A percentile compares a stretch with the other conserved stretches of the same genome.
phyloP scores from a whole-genome alignment of 2,329 filamentous ascomycete species.

The Aspergillus amoenus region DNA sequence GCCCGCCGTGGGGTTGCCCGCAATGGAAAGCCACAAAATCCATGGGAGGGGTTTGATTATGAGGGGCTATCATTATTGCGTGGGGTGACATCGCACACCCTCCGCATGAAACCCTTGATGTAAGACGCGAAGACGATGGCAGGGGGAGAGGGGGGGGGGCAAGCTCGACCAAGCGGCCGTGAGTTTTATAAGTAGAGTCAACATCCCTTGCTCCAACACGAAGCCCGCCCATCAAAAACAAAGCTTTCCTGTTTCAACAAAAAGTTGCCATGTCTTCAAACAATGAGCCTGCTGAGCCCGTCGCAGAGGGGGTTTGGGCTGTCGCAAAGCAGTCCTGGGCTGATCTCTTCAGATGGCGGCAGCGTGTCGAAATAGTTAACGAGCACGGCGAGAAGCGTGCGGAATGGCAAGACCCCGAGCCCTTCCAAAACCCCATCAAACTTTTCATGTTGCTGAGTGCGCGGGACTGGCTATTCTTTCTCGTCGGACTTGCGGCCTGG shows the following conservation, averaged over 20 bases:
- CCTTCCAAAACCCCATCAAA: constrained; percentile 67
- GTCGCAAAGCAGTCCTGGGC: constrained; percentile 63
- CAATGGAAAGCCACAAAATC: not conserved
- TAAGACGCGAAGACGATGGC: constrained; percentile 9
- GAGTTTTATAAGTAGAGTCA: not conserved
- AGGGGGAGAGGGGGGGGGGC: too few species aligned
- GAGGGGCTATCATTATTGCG: not conserved
- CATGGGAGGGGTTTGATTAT: not conserved
- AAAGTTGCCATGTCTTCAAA: constrained; percentile 8
- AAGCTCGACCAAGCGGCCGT: constrained; percentile 1
- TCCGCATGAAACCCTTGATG: constrained; percentile 3
- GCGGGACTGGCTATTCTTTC: constrained; percentile 72
- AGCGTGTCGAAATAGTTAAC: constrained; percentile 59
- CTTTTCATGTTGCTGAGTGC: constrained; percentile 64
- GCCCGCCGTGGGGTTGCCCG: constrained; percentile 13
- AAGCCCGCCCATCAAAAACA: not conserved
- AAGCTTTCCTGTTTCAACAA: not conserved
- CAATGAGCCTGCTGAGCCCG: constrained; percentile 61
- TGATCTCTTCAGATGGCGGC: constrained; percentile 72
- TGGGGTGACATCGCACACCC: constrained; percentile 8
- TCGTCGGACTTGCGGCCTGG: constrained; percentile 74
- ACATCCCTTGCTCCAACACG: not conserved
- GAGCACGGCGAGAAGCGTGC: constrained; percentile 62
- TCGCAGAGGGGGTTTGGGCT: constrained; percentile 64
- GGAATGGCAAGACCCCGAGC: constrained; percentile 68